Base-by-base conservation (phyloP, 176 grass and related monocot species). In the Oryza longistaminata region DNA sequence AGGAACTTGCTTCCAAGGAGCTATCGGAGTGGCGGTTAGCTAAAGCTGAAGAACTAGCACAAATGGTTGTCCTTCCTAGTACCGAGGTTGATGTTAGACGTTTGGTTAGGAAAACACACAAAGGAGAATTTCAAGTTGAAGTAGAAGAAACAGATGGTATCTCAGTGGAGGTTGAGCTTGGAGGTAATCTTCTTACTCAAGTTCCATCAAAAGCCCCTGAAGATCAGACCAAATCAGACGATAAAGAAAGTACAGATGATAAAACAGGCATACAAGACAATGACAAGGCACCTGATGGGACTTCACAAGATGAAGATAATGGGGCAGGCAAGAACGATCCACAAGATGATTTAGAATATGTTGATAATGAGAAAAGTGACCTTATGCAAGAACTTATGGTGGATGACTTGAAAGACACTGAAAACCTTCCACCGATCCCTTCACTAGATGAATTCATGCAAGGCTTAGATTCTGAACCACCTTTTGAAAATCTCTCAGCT, bases 371-470 rank as follows among this genome's bases (percentile, higher is more conserved):
- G 74, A 93, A 90, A 60, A 9, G 86, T 82, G 93, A 99, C 92
- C 87, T 99, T 66, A 99, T 99, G 88, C 86, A 95, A 53, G 96
- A 99, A 66, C 89, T 99, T 70, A 95, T 98, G 90, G 92, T 91
- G 81, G 96, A 95, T 92, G 96, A 87, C 58, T 68, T 94, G 22
- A 95, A 89, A 69, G 91, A 96, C 64, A 40, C 90, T 34, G 93
- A 91, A 65, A 84, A 87, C 80, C 91, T 99, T 73, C 90, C 91
- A 50, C 96, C 93, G 12, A 90, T 99, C 73, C 85, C 88, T 83
- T 92, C 96, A 0, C 70, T 96, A 67, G 96, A 99, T 94, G 96
- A 99, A 71, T 99, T 99, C 78, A 99, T 99, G 96, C 70, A 91
- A 76, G 93, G 88, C 60, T 85, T 99, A 52, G 91, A 99, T 91